phyloP scores from a whole-genome alignment of 306 rosid species.

The Trichosanthes truncata region DNA sequence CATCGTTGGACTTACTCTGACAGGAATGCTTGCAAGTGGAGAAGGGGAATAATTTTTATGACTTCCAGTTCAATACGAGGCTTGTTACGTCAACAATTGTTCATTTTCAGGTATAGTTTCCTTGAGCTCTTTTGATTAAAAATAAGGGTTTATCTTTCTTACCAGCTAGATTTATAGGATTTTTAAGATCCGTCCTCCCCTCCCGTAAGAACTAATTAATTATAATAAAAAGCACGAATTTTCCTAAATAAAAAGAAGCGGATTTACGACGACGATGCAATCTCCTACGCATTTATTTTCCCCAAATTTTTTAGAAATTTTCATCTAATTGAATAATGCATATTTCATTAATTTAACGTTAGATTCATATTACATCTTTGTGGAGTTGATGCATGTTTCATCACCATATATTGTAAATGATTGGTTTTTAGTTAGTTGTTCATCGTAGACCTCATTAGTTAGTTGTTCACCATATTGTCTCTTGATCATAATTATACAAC shows the following conservation, averaged over 20 bases:
- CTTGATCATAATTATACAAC: conserved; percentile 8
- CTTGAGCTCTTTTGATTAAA: background rate
- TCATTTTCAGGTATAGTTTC: conserved; percentile 82
- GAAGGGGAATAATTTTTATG: conserved; percentile 61
- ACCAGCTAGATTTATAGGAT: background rate
- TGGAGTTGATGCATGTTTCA: background rate
- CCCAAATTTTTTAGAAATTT: background rate
- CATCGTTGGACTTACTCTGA: background rate
- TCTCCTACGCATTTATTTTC: background rate
- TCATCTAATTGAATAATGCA: background rate
- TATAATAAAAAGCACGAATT: background rate
- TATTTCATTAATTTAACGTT: background rate
- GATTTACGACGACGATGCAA: background rate
- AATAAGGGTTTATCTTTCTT: background rate
- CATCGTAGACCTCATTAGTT: background rate
- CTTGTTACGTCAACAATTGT: conserved; percentile 78
- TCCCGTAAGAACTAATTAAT: background rate
- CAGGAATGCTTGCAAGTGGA: conserved; percentile 68
- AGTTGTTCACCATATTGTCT: background rate
- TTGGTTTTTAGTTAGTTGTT: background rate
- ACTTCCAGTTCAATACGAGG: conserved; percentile 88
- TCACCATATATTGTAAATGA: background rate
- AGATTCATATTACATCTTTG: background rate
- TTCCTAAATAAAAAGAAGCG: background rate
- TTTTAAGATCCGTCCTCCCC: background rate